These are phyloP conservation scores for Aquilaria yunnanensis DNA, from an alignment of 345 rosid genomes.

Conservation along the genomic window DNA sequence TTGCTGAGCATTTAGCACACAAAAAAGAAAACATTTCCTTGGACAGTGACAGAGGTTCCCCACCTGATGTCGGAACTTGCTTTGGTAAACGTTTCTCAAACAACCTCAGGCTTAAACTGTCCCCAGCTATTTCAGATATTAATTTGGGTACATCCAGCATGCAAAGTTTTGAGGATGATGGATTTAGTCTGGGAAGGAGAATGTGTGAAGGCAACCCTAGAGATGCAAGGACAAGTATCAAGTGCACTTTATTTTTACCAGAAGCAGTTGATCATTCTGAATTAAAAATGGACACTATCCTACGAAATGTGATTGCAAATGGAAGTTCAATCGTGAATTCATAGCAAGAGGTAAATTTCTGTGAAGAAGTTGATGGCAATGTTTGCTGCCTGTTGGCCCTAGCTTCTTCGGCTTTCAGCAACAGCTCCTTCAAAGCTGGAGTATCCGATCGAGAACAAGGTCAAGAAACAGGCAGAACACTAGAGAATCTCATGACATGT, in stretches of 20 bases:
- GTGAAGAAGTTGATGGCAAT: constrained; percentile 62
- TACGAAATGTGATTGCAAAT: constrained; percentile 26
- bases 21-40: constrained; percentile 57
- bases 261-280: constrained; percentile 64
- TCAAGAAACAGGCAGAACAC: constrained; percentile 29
- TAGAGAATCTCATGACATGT: constrained; percentile 28
- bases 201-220: constrained; percentile 44
- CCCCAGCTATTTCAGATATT: constrained; percentile 77
- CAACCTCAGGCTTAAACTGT: constrained; percentile 71
- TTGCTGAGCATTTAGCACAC: constrained; percentile 49
- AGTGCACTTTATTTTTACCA: constrained; percentile 39
- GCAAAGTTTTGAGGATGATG: constrained; percentile 78
- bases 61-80: constrained; percentile 55
- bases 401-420: constrained; percentile 66
- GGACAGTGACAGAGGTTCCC: constrained; percentile 54
- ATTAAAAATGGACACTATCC: constrained; percentile 32
- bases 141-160: constrained; percentile 74
- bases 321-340: constrained; percentile 32
- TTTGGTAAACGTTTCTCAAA: constrained; percentile 70
- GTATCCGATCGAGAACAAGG: constrained; percentile 27
- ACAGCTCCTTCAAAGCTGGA: constrained; percentile 32
- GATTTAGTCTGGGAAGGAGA: constrained; percentile 39
- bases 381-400: constrained; percentile 73
- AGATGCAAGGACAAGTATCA: constrained; percentile 37
- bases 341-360: constrained; percentile 35